Evolutionary conservation across 2,329 filamentous ascomycete species (phyloP).

Genomic region (Drechmeria coniospora): DNA sequence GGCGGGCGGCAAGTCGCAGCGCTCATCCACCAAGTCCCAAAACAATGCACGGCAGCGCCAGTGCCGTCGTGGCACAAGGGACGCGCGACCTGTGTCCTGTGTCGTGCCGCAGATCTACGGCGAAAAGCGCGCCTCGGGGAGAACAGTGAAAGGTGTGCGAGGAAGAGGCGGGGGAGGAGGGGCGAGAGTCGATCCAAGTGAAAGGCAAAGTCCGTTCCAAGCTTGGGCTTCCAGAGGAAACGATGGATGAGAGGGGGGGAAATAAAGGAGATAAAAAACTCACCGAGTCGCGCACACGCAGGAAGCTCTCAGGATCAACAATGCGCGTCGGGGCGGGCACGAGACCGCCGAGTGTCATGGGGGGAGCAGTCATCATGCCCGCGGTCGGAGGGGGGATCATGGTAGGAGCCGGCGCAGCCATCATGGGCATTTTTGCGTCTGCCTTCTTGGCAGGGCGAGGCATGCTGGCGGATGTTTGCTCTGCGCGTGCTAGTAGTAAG

Average conservation of each 20-base stretch:
- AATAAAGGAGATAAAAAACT: constrained; percentile 21
- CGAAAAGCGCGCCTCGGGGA: too few species aligned
- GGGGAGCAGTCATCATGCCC: constrained; percentile 6
- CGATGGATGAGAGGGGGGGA: constrained; percentile 4
- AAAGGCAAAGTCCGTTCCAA: too few species aligned
- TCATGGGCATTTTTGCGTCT: constrained; percentile 20
- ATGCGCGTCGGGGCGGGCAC: constrained; percentile 16
- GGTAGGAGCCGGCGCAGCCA: constrained; percentile 19
- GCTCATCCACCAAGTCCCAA: too few species aligned
- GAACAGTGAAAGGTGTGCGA: too few species aligned
- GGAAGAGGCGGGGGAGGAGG: too few species aligned
- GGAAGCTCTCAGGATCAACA: constrained; percentile 61
- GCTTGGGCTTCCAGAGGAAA: too few species aligned
- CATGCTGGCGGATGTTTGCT: constrained; percentile 20
- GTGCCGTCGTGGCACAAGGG: too few species aligned
- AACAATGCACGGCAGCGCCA: too few species aligned
- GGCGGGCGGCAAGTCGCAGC: too few species aligned
- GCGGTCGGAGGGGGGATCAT: constrained; percentile 21
- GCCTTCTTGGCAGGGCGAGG: constrained; percentile 30
- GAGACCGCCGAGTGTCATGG: constrained; percentile 6
- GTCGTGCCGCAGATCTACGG: too few species aligned
- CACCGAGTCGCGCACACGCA: constrained; percentile 70
- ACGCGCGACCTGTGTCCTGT: too few species aligned
- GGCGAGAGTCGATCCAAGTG: too few species aligned
- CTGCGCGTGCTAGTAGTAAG: constrained; percentile 1